Evolutionary conservation across 148 eudicot genomes (phyloP).

Genomic region (Limonium bicolor): DNA sequence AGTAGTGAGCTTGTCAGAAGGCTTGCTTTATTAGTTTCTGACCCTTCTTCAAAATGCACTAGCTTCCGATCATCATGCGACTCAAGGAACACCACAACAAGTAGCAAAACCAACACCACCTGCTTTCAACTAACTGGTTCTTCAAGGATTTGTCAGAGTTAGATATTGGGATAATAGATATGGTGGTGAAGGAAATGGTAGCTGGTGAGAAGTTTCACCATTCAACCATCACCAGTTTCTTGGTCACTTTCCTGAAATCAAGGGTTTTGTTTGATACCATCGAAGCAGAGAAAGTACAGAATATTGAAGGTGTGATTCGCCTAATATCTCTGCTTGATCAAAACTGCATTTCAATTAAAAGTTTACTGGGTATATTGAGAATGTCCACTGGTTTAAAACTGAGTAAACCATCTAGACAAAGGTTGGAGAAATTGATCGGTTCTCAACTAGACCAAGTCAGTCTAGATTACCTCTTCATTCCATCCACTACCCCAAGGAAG

Average conservation of each 20-base stretch:
- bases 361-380: constrained; percentile 22
- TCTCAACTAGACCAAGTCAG: constrained; percentile 35
- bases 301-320: constrained; percentile 18
- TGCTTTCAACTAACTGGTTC: constrained; percentile 25
- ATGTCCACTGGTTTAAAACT: constrained; percentile 17
- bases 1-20: constrained; percentile 21
- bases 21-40: constrained; percentile 12
- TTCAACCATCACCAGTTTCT: constrained; percentile 21
- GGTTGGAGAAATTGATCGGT: constrained; percentile 39
- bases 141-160: constrained; percentile 33
- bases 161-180: constrained; percentile 16
- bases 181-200: constrained; percentile 21
- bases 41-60: constrained; percentile 25
- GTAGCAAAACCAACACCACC: constrained; percentile 9
- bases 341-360: constrained; percentile 18
- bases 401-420: constrained; percentile 5
- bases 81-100: constrained; percentile 16
- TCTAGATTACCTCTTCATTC: constrained; percentile 41
- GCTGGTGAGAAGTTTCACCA: constrained; percentile 24
- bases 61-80: constrained; percentile 30
- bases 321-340: constrained; percentile 24
- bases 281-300: constrained; percentile 11
- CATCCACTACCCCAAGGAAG: constrained; percentile 13
- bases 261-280: constrained; percentile 9
- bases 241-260: constrained; percentile 28